Conservation (phyloP, 805 yeast species). For the Ogataea pini region DNA sequence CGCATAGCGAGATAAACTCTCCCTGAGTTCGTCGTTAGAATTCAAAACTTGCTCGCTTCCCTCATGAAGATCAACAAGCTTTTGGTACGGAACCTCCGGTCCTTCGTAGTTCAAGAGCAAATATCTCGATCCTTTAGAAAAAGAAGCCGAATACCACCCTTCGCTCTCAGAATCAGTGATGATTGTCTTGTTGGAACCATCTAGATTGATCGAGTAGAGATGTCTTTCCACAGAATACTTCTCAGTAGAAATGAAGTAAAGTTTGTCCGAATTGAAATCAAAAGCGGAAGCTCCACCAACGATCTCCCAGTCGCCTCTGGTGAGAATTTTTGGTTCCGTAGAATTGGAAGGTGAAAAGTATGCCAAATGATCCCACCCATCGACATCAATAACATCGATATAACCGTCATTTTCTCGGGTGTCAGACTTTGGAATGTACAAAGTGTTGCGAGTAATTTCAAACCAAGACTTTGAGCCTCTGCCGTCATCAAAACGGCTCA, state of each 20-base stretch:
- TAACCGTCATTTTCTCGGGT: slow-evolving; percentile 65
- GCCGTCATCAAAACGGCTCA: slow-evolving; percentile 50
- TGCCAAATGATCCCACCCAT: slow-evolving; percentile 74
- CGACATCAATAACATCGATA: slow-evolving; percentile 70
- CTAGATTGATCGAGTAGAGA: slow-evolving; percentile 65
- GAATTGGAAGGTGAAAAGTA: slow-evolving; percentile 74
- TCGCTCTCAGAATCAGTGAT: slow-evolving; percentile 54
- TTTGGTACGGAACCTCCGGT: slow-evolving; percentile 79
- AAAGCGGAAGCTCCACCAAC: slow-evolving; percentile 66
- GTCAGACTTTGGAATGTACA: slow-evolving; percentile 53
- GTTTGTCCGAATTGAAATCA: slow-evolving; percentile 52
- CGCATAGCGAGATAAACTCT: slow-evolving; percentile 44
- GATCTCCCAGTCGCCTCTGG: slow-evolving; percentile 91
- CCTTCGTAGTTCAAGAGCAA: slow-evolving; percentile 73
- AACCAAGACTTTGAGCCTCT: slow-evolving; percentile 65
- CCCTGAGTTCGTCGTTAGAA: slow-evolving; percentile 45
- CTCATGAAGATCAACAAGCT: slow-evolving; percentile 56
- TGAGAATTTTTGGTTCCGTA: slow-evolving; percentile 56
- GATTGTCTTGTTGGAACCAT: slow-evolving; percentile 42
- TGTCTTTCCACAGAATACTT: slow-evolving; percentile 84
- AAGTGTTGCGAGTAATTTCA: slow-evolving; percentile 68
- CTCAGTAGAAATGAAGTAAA: slow-evolving; percentile 72
- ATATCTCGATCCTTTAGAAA: slow-evolving; percentile 77
- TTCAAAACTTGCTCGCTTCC: slow-evolving; percentile 43
- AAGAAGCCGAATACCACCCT: slow-evolving; percentile 71